Evolutionary conservation across 257 asterid genomes (phyloP), one percentile per base, ranked within the genome.

Genomic region (Gentiana straminea): DNA sequence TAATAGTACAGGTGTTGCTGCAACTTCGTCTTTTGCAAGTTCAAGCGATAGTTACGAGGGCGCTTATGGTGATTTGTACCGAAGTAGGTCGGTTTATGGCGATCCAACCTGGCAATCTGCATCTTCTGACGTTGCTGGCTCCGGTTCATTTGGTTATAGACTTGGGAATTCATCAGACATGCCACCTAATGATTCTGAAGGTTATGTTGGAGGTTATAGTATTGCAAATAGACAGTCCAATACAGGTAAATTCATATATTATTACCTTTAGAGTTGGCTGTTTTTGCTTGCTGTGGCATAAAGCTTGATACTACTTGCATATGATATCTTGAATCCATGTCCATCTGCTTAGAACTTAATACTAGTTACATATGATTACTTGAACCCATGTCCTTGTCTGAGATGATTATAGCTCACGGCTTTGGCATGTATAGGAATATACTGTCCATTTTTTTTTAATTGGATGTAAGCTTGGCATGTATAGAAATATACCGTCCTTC

Each of bases 141-240:
- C 76, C 13, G 67, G 64, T 64, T 66, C 77, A 45, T 73, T 73
- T 67, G 79, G 75, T 44, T 77, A 73, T 70, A 72, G 79, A 24
- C 64, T 77, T 39, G 79, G 68, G 55, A 67, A 69, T 67, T 51
- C 71, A 43, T 68, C 63, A 33, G 79, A 73, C 35, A 70, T 64
- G 47, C 24, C 69, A 1, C 69, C 71, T 54, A 77, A 67, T 47
- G 79, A 60, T 58, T 63, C 77, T 55, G 77, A 67, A 44, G 81
- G 68, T 54, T 77, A 66, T 55, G 63, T 62, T 54, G 68, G 71
- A 35, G 73, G 66, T 52, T 73, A 73, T 57, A 67, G 51, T 64
- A 73, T 80, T 57, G 56, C 84, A 61, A 82, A 70, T 67, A 80
- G 86, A 61, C 82, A 78, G 69, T 60, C 86, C 36, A 80, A 69